These are phyloP conservation scores for Colletotrichum liaoningense DNA, from an alignment of 2,329 filamentous ascomycete genomes.

Conservation along the genomic window DNA sequence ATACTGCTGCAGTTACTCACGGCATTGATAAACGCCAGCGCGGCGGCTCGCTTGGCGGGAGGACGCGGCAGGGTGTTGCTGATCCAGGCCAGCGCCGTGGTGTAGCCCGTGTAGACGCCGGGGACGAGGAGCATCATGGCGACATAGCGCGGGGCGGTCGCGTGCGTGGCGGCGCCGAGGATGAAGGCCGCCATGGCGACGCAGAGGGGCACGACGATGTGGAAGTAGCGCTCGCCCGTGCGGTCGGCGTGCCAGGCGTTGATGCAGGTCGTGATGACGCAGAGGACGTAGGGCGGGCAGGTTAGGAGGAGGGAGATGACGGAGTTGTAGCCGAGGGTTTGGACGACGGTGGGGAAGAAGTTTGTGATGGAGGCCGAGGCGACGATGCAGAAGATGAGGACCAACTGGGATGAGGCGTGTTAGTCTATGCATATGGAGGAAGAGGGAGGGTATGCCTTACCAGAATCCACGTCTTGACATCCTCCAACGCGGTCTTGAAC, in stretches of 20 bases:
- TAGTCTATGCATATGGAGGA: neutral
- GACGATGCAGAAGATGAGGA: constrained; percentile 68
- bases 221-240: constrained; percentile 77
- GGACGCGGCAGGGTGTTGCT: constrained; percentile 79
- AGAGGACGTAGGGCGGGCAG: constrained; percentile 73
- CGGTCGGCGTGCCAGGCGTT: constrained; percentile 79
- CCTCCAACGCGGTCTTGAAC: constrained; percentile 64
- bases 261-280: constrained; percentile 69
- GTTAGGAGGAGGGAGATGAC: constrained; percentile 73
- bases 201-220: constrained; percentile 71
- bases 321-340: constrained; percentile 71
- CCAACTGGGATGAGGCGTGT: constrained; percentile 48
- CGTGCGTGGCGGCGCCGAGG: constrained; percentile 71
- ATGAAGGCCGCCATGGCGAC: constrained; percentile 75
- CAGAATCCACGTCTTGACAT: constrained; percentile 71
- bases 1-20: constrained; percentile 61
- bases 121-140: constrained; percentile 50
- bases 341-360: constrained; percentile 78
- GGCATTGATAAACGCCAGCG: constrained; percentile 81
- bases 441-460: constrained; percentile 43
- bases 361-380: constrained; percentile 71
- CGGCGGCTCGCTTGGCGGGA: constrained; percentile 76
- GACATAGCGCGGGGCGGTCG: constrained; percentile 72
- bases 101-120: constrained; percentile 57
- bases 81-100: constrained; percentile 78